A percentile compares a stretch with the other conserved stretches of the same genome.
phyloP scores from a whole-genome alignment of 495 filamentous ascomycete species.

The Entonaema liquescens region DNA sequence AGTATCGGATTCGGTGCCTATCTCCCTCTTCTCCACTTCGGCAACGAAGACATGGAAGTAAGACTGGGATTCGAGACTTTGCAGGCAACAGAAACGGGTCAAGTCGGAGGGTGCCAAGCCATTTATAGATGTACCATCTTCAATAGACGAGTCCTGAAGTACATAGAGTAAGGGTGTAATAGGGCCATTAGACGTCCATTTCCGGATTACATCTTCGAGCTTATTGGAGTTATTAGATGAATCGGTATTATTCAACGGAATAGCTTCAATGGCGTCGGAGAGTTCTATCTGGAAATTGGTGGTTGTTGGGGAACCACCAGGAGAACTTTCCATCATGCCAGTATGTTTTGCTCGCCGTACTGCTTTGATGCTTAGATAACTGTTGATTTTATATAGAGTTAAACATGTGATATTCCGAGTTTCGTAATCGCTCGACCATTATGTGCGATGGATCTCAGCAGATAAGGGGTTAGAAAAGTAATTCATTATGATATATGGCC shows the following conservation, averaged over 20 bases:
- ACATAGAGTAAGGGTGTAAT: not conserved
- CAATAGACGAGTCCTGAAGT: conserved; percentile 9
- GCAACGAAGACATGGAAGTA: conserved; percentile 15
- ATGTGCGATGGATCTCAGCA: not conserved
- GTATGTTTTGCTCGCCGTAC: not conserved
- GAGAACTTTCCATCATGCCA: not conserved
- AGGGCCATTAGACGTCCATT: conserved; percentile 3
- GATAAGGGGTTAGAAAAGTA: not conserved
- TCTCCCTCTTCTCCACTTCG: conserved; percentile 9
- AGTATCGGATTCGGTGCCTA: not conserved
- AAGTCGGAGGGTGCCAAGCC: not conserved
- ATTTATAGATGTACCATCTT: not conserved
- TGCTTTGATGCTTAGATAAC: not conserved
- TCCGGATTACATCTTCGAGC: not conserved
- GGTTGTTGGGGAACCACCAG: not conserved
- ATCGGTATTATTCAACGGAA: not conserved
- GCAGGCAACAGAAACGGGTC: conserved; percentile 1
- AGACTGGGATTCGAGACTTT: conserved; percentile 4
- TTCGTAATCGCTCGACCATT: not conserved
- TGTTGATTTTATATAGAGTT: not conserved
- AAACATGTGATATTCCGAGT: not conserved
- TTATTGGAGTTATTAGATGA: not conserved
- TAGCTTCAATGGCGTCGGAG: not conserved
- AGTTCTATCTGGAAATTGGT: not conserved
- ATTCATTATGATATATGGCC: not conserved